These are phyloP conservation scores for Spathaspora boniae DNA, from an alignment of 805 yeast genomes.

Conservation along the genomic window DNA sequence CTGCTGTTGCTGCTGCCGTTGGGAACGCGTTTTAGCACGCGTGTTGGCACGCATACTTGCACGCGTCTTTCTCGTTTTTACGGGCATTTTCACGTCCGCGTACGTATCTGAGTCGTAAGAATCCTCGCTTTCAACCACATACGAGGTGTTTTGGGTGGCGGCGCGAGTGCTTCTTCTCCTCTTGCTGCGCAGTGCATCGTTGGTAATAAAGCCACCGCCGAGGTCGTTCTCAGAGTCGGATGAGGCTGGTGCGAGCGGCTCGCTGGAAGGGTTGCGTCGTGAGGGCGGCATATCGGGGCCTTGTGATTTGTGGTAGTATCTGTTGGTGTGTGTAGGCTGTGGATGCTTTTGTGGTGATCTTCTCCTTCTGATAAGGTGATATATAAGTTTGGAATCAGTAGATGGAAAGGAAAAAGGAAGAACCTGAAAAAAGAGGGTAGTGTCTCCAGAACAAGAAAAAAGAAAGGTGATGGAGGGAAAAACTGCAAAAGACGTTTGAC, in stretches of 20 bases:
- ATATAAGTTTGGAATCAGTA: background rate
- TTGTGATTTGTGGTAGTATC: background rate
- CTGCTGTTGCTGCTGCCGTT: constrained; percentile 2
- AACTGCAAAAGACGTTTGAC: background rate
- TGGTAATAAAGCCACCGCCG: constrained; percentile 42
- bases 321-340: too few relatives aligned
- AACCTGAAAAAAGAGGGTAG: background rate
- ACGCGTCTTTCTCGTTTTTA: constrained; percentile 12
- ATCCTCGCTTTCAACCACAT: constrained; percentile 22
- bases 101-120: constrained; percentile 9
- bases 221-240: constrained; percentile 4
- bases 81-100: constrained; percentile 8
- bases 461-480: background rate
- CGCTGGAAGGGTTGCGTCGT: background rate
- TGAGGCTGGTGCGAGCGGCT: constrained; percentile 2
- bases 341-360: too few relatives aligned
- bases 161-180: constrained; percentile 15
- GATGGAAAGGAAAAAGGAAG: background rate
- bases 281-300: background rate
- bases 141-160: constrained; percentile 15
- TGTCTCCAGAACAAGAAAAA: background rate
- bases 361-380: too few relatives aligned
- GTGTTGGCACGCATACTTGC: constrained; percentile 10
- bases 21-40: constrained; percentile 6
- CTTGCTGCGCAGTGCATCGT: constrained; percentile 29